Percentiles rank a stretch among this genome's conserved stretches.
Conservation (phyloP, 2,329 filamentous ascomycete species). For the Penicillium concentricum region DNA sequence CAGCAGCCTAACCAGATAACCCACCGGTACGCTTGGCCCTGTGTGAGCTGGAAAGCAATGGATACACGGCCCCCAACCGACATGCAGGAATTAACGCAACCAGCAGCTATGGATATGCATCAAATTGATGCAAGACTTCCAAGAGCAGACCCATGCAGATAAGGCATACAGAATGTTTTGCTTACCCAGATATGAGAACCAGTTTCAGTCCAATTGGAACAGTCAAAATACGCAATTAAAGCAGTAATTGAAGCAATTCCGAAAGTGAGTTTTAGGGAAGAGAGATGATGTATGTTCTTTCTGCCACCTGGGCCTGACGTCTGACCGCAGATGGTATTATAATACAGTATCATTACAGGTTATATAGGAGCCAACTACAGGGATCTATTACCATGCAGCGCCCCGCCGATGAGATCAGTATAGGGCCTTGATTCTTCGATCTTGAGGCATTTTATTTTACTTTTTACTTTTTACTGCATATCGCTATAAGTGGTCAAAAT, state of each 20-base stretch:
- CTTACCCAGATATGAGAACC: conserved; percentile 21
- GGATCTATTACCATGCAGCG: not conserved
- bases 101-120: conserved; percentile 1
- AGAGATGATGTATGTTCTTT: conserved; percentile 37
- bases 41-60: not conserved
- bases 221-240: conserved; percentile 1
- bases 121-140: not conserved
- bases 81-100: not conserved
- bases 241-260: conserved; percentile 15
- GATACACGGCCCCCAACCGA: not conserved
- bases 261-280: conserved; percentile 10
- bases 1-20: conserved; percentile 11
- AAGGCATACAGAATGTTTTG: conserved; percentile 14
- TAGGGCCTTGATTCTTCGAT: conserved; percentile 4
- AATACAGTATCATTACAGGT: conserved; percentile 27
- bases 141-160: conserved; percentile 9
- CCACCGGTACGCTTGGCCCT: not conserved
- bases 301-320: conserved; percentile 37
- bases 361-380: not conserved
- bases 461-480: not conserved
- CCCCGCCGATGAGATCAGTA: conserved; percentile 6
- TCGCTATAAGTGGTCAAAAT: not conserved
- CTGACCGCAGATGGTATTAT: conserved; percentile 25
- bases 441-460: not conserved
- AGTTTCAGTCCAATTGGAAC: conserved; percentile 12